phyloP scores from a whole-genome alignment of 192 early-diverging fungal species.

The Coemansia sp. region DNA sequence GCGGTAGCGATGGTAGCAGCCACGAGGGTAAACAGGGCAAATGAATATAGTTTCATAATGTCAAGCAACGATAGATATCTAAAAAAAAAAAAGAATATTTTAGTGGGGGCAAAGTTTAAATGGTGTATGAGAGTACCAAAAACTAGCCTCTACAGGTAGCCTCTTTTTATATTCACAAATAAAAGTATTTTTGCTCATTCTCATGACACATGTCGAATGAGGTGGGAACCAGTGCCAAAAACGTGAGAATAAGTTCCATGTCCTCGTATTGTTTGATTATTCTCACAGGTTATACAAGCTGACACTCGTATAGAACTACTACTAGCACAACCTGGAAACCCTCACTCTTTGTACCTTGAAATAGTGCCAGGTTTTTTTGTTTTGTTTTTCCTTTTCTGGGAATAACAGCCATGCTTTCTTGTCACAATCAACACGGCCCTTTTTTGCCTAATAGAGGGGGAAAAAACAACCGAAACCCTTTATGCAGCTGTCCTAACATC shows the following conservation, averaged over 20 bases:
- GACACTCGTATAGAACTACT: too few relatives aligned
- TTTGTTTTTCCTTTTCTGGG: neutral
- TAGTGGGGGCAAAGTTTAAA: too few relatives aligned
- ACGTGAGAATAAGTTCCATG: neutral
- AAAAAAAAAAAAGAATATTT: neutral
- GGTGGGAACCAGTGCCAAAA: neutral
- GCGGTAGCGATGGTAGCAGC: neutral
- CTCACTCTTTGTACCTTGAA: too few relatives aligned
- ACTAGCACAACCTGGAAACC: too few relatives aligned
- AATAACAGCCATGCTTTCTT: neutral
- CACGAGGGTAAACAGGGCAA: neutral
- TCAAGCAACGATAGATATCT: neutral
- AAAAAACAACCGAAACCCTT: neutral
- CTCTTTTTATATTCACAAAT: neutral
- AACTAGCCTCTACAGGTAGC: neutral
- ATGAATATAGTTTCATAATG: neutral
- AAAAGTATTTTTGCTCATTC: neutral
- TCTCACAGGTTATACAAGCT: neutral
- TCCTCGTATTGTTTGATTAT: neutral
- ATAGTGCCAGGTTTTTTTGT: neutral
- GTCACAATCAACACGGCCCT: neutral
- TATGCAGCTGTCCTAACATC: too few relatives aligned
- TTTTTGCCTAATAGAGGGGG: neutral
- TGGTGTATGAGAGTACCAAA: neutral
- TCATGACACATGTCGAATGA: neutral